Evolutionary conservation across 2,329 filamentous ascomycete genomes (phyloP).

Genomic region (Capronia coronata): DNA sequence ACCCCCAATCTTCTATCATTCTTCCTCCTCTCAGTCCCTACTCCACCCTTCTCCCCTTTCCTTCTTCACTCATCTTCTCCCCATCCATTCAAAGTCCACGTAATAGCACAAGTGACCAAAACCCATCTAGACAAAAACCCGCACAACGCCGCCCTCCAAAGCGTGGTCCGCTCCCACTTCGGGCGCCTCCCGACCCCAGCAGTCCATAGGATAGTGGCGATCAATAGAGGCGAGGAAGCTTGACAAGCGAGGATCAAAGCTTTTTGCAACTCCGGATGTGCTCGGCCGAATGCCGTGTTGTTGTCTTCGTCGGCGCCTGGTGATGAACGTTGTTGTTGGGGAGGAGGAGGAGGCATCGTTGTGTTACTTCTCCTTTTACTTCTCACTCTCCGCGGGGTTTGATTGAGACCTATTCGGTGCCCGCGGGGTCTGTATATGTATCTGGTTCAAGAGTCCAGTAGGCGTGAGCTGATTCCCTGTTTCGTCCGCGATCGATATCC

Average conservation of each 20-base stretch:
- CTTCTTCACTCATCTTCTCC: slow-evolving; percentile 3
- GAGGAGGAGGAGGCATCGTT: slow-evolving; percentile 16
- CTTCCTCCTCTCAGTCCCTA: too few species aligned
- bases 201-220: slow-evolving; percentile 11
- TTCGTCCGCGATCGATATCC: too few species aligned
- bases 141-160: slow-evolving; percentile 17
- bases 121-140: slow-evolving; percentile 21
- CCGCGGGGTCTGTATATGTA: too few species aligned
- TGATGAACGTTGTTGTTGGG: background rate
- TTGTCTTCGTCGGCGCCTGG: background rate
- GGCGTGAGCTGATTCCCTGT: too few species aligned
- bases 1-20: too few species aligned
- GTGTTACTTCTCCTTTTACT: too few species aligned
- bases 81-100: slow-evolving; percentile 21
- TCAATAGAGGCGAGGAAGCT: slow-evolving; percentile 13
- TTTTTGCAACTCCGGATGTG: slow-evolving; percentile 15
- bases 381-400: too few species aligned
- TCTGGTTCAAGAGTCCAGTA: too few species aligned
- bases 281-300: slow-evolving; percentile 17
- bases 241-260: slow-evolving; percentile 12
- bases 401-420: too few species aligned
- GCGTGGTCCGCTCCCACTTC: slow-evolving; percentile 11
- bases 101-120: slow-evolving; percentile 20
- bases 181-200: slow-evolving; percentile 18
- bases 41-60: background rate